A percentile compares a stretch with the other conserved stretches of the same genome.
Conservation (phyloP, 1,139 yeast species). For the Candida sp. region DNA sequence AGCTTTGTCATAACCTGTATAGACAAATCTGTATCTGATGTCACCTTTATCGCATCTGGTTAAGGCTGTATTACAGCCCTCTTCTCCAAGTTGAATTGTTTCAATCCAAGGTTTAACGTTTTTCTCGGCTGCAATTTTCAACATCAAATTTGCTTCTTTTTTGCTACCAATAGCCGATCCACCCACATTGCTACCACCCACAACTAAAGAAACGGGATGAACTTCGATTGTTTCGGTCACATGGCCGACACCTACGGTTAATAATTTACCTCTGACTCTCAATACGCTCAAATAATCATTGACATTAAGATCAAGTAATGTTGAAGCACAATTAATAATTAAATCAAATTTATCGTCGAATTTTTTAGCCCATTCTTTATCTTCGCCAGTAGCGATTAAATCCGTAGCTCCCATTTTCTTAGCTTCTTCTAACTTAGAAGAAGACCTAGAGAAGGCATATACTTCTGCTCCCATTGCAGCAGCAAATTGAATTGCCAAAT, state of each 20-base stretch:
- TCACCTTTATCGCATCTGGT: slow-evolving; percentile 49
- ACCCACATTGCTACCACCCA: slow-evolving; percentile 41
- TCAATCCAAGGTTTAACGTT: slow-evolving; percentile 59
- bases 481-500: slow-evolving; percentile 35
- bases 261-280: slow-evolving; percentile 43
- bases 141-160: slow-evolving; percentile 52
- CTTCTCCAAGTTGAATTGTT: slow-evolving; percentile 50
- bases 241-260: slow-evolving; percentile 52
- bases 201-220: slow-evolving; percentile 25
- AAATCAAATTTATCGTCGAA: slow-evolving; percentile 36
- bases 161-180: slow-evolving; percentile 48
- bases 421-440: slow-evolving; percentile 30
- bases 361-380: slow-evolving; percentile 23
- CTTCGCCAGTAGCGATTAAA: slow-evolving; percentile 31
- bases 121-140: slow-evolving; percentile 51
- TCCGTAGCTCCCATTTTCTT: slow-evolving; percentile 29
- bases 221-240: slow-evolving; percentile 17
- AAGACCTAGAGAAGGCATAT: slow-evolving; percentile 31
- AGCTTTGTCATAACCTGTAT: slow-evolving; percentile 43
- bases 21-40: slow-evolving; percentile 47
- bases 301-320: slow-evolving; percentile 30
- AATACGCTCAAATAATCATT: slow-evolving; percentile 25
- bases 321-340: slow-evolving; percentile 42
- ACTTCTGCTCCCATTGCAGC: slow-evolving; percentile 37
- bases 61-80: slow-evolving; percentile 47